phyloP scores from a whole-genome alignment of 73 alveolate genomes.

The Effrenium voratum region DNA sequence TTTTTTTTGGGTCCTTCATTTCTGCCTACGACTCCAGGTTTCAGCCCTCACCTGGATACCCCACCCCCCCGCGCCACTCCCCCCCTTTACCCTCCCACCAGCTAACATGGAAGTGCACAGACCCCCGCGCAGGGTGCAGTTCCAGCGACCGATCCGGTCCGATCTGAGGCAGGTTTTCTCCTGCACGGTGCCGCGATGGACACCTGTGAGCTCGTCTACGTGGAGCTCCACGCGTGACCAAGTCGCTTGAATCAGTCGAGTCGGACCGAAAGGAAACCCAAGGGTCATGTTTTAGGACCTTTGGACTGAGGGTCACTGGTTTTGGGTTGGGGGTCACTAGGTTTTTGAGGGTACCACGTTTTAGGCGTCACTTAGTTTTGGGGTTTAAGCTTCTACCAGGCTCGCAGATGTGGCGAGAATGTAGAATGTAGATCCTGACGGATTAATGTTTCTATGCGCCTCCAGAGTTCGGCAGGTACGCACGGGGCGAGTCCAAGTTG shows the following conservation, averaged over 20 bases:
- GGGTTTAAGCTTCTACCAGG: no score
- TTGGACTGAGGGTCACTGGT: not conserved
- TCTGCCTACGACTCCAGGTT: no score
- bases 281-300: not conserved
- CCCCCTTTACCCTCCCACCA: no score
- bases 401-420: not conserved
- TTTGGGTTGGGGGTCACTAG: not conserved
- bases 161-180: constrained; percentile 49
- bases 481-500: constrained; percentile 65
- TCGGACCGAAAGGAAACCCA: not conserved
- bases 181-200: constrained; percentile 84
- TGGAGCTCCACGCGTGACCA: constrained; percentile 80
- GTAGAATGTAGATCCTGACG: not conserved
- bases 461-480: constrained; percentile 20
- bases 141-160: not conserved
- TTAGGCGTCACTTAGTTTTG: not conserved
- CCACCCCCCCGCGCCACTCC: no score
- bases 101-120: no score
- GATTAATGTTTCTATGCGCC: not conserved
- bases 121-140: no score
- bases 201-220: constrained; percentile 92
- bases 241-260: no score
- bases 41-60: no score
- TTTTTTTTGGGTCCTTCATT: no score
- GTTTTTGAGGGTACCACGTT: not conserved